These are phyloP conservation scores for Larix kaempferi DNA, from an alignment of 75 land plant species.

Conservation along the genomic window DNA sequence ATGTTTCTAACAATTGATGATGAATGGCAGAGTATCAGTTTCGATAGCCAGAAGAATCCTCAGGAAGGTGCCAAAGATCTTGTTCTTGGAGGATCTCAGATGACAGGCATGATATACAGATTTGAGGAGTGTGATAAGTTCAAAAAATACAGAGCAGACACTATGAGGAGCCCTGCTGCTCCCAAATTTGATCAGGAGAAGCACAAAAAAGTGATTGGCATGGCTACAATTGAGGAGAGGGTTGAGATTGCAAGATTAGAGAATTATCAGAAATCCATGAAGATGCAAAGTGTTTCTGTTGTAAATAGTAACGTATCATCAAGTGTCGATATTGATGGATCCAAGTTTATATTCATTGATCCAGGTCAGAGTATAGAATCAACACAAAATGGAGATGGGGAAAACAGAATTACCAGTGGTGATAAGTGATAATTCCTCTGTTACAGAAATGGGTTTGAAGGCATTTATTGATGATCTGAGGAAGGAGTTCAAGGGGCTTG, in stretches of 20 bases:
- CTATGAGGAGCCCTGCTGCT: constrained; percentile 16
- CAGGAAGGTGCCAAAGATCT: constrained; percentile 34
- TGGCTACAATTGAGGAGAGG: constrained; percentile 35
- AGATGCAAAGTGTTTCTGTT: too few species aligned
- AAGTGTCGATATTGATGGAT: neutral
- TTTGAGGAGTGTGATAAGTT: constrained; percentile 38
- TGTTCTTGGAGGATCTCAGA: constrained; percentile 44
- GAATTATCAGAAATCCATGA: too few species aligned
- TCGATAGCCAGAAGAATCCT: constrained; percentile 20
- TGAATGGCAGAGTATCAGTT: constrained; percentile 51
- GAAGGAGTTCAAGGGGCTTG: constrained; percentile 18
- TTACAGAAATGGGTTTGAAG: constrained; percentile 26
- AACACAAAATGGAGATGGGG: too few species aligned
- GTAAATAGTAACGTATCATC: neutral
- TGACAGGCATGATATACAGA: constrained; percentile 42
- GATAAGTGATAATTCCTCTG: neutral
- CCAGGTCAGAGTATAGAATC: too few species aligned
- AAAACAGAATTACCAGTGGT: neutral
- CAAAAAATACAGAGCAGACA: constrained; percentile 35
- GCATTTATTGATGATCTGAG: constrained; percentile 18
- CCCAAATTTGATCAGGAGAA: constrained; percentile 32
- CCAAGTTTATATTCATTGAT: too few species aligned
- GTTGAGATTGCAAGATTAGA: constrained; percentile 23
- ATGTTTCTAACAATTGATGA: constrained; percentile 59
- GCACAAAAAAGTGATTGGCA: constrained; percentile 34